Conservation (phyloP, 176 grass and related monocot genomes). For the Pontederia crassipes region DNA sequence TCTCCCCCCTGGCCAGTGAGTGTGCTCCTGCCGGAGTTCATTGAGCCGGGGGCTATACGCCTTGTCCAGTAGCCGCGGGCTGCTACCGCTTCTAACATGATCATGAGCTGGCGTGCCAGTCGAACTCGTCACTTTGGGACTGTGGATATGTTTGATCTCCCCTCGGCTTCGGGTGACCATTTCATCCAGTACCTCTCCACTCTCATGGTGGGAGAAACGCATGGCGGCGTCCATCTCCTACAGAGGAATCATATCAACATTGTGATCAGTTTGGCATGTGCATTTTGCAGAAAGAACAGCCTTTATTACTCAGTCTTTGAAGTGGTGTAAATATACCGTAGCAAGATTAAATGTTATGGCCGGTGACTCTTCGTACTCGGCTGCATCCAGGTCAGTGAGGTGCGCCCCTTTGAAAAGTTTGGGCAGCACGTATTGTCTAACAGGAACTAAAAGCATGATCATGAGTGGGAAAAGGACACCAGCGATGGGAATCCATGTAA, state of each 20-base stretch:
- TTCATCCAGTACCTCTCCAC: slow-evolving; percentile 68
- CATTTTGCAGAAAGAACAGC: background rate
- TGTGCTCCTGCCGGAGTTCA: slow-evolving; percentile 58
- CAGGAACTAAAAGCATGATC: slow-evolving; percentile 97
- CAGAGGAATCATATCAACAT: slow-evolving; percentile 20
- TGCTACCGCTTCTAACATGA: slow-evolving; percentile 39
- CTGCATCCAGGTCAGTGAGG: slow-evolving; percentile 82
- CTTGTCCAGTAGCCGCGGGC: slow-evolving; percentile 74
- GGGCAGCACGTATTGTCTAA: slow-evolving; percentile 86
- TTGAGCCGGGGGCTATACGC: slow-evolving; percentile 53
- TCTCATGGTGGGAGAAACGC: slow-evolving; percentile 32
- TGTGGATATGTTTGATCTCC: slow-evolving; percentile 82
- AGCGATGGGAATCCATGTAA: slow-evolving; percentile 94
- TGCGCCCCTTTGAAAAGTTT: slow-evolving; percentile 98
- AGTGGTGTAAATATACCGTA: slow-evolving; percentile 26
- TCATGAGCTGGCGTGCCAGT: slow-evolving; percentile 60
- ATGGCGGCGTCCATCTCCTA: slow-evolving; percentile 48
- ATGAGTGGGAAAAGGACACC: slow-evolving; percentile 96
- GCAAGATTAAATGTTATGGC: slow-evolving; percentile 73
- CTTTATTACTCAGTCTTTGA: background rate
- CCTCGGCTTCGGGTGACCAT: slow-evolving; percentile 86
- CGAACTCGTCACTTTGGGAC: slow-evolving; percentile 88
- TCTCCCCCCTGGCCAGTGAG: slow-evolving; percentile 15
- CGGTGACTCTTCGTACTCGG: slow-evolving; percentile 76
- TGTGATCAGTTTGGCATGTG: background rate